These are phyloP conservation scores for Ophiostoma quercus DNA, from an alignment of 2,329 filamentous ascomycete genomes.

Conservation along the genomic window DNA sequence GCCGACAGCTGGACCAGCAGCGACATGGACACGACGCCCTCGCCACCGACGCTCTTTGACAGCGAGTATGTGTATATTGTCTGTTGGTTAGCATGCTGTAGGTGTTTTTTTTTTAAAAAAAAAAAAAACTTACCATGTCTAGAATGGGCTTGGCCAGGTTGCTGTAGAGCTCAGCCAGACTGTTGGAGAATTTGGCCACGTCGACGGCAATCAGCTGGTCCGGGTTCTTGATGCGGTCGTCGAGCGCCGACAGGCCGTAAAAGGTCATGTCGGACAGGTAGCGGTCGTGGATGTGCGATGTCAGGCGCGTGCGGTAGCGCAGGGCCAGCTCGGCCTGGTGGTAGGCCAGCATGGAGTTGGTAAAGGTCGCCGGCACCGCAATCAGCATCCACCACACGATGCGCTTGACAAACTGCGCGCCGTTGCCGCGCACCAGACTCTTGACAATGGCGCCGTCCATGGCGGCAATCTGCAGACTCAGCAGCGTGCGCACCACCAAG, in stretches of 20 bases:
- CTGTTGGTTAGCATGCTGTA: conserved; percentile 28
- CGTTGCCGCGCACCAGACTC: conserved; percentile 82
- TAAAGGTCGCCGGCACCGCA: conserved; percentile 91
- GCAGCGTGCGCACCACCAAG: conserved; percentile 79
- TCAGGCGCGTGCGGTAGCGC: conserved; percentile 86
- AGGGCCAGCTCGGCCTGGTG: conserved; percentile 93
- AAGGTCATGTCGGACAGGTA: conserved; percentile 98
- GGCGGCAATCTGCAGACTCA: conserved; percentile 92
- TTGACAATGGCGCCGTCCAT: conserved; percentile 93
- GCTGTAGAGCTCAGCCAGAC: conserved; percentile 88
- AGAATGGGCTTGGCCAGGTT: conserved; percentile 91
- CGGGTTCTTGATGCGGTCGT: conserved; percentile 97
- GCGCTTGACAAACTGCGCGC: conserved; percentile 79
- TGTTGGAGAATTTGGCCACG: conserved; percentile 93
- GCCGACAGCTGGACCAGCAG: conserved; percentile 89
- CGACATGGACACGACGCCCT: conserved; percentile 93
- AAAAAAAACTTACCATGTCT: conserved; percentile 62
- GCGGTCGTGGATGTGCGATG: conserved; percentile 90
- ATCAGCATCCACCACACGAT: conserved; percentile 99
- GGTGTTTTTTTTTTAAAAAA: neutral
- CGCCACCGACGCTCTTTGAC: conserved; percentile 89
- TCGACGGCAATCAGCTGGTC: conserved; percentile 97
- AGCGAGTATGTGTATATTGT: conserved; percentile 91
- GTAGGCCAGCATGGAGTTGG: conserved; percentile 97
- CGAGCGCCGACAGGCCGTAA: conserved; percentile 89